Base-by-base conservation (phyloP, 2,329 filamentous ascomycete genomes). In the Aspergillus latus region DNA sequence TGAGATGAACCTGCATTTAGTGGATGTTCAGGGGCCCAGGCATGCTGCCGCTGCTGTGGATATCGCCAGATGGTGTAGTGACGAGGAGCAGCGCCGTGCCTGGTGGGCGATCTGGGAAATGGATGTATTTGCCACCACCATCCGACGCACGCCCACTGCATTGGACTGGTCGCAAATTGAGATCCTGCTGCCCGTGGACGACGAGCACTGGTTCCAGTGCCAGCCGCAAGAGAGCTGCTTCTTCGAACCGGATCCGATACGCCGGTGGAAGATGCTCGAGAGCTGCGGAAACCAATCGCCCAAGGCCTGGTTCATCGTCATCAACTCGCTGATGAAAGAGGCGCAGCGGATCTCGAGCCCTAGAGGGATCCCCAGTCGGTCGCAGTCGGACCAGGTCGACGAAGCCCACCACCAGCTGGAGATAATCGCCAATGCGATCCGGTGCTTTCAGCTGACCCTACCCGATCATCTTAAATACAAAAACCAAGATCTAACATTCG, bases 51-150 rank as follows among this genome's bases (percentile, higher is more conserved):
- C 13, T 2, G 29, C 21, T 1, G 15, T 21, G 29, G 10, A 37
- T 7, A 6, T 36, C 1, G n/a, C 9, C 8, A n/a, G 13, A 11
- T 48, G 45, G 45, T 26, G 4, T 10, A 30, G 13, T 2, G 30
- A 68, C 2, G 74, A 77, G 61, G 74, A 76, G 58, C 66, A 71
- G 45, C 67, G 74, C 1, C 67, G 74, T 3, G 68, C 69, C 1
- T 76, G 70, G 68, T 76, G 74, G 74, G 69, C 73, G 0, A 67
- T 76, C n/a, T 76, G 72, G 73, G 74, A 76, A 52, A 74, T 77
- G 69, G 75, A 77, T 54, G 69, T 74, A 7, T 77, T 75, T 56
- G 73, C 74, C 2, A 73, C 67, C 48, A 72, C 72, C n/a, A 72
- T 77, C 32, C 68, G 73, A 7, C 67, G 73, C 3, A 65, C 66